Conservation (phyloP, 208 protist genomes). For the Acanthamoeba sp. region DNA sequence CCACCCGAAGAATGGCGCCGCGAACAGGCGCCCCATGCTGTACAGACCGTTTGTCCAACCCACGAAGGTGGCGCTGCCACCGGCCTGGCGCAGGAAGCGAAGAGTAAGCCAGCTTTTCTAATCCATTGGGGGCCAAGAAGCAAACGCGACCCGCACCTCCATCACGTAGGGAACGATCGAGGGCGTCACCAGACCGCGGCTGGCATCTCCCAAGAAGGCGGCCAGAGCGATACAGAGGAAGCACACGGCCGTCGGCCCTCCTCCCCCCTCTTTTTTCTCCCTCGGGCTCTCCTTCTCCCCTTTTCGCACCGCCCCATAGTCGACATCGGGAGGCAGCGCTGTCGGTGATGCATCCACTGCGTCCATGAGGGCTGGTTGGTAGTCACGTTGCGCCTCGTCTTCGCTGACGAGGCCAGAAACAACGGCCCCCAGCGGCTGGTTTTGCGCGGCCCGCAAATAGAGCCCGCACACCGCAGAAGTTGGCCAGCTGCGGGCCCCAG, state of each 20-base stretch:
- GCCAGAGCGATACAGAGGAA: neutral
- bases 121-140: neutral
- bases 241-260: neutral
- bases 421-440: no score
- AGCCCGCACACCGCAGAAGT: no score
- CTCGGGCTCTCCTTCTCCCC: neutral
- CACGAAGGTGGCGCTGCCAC: neutral
- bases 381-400: no score
- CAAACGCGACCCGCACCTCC: neutral
- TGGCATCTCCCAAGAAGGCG: neutral
- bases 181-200: neutral
- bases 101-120: neutral
- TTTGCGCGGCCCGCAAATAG: no score
- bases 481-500: no score
- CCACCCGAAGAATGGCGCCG: neutral
- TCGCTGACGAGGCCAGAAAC: no score
- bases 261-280: neutral
- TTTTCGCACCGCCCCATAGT: no score
- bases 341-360: no score
- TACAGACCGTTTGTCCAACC: slow-evolving; percentile 9
- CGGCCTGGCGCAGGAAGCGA: neutral
- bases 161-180: neutral
- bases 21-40: neutral
- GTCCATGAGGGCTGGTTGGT: no score
- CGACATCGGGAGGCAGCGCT: no score